Base-by-base conservation (phyloP, 257 asterid species). In the Lycium ferocissimum region DNA sequence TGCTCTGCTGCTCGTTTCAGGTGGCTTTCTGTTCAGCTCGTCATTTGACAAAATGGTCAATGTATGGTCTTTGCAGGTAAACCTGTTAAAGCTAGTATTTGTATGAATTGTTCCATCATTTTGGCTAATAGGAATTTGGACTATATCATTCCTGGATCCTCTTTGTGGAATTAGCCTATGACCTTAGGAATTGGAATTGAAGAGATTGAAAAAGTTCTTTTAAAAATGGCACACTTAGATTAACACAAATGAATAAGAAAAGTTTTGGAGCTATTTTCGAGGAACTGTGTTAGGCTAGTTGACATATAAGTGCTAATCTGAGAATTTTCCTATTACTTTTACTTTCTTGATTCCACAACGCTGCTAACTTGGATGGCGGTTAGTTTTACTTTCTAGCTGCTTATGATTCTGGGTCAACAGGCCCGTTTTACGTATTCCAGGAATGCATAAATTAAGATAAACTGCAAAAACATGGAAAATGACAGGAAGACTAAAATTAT, bases 41-140 rank as follows among this genome's bases (percentile, higher is more conserved):
- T 93, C 99, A 0, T 94, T 88, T 85, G 99, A 96, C 90, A 96
- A 91, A 92, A 87, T 83, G 62, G 93, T 96, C 89, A 88, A 86
- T 13, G 98, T 93, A 35, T 96, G 99, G 99, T 94, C 95, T 89
- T 91, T 96, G 83, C 91, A 94, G 98, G 98, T 95, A 92, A 87
- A 62, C 65, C 38, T 33, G 79, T 80, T 59, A 33, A 58, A 76
- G 75, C 47, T 17, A 85, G 58, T 84, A 81, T 83, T 18, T 70
- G 43, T 49, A 47, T 14, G 43, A 80, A 58, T 53, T 15, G 14
- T 22, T 45, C 80, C 26, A 6, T 86, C 17, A 54, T 22, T 40
- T 59, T 63, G 40, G 65, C 65, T 51, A 26, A 75, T 65, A 26
- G 49, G 33, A 26, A 57, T 61, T 57, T 70, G 1, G 59, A 75